Base-by-base conservation (phyloP, 768 basidiomycete genomes). In the Pleurotus cornucopiae region DNA sequence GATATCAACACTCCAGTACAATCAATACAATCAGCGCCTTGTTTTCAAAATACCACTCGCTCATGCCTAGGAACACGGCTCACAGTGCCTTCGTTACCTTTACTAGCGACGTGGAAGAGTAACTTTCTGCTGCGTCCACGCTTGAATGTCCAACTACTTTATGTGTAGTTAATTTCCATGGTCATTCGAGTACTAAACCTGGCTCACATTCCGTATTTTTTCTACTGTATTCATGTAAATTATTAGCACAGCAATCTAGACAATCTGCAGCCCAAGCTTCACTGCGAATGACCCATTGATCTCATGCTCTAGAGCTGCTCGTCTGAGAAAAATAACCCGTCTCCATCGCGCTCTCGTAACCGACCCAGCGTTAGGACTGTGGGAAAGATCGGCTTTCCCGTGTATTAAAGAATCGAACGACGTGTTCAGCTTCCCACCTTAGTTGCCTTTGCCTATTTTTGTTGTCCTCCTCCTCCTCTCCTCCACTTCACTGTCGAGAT, bases 111-210 rank as follows among this genome's bases (percentile, higher is more conserved):
- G 85, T 89, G 88, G 88, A 76, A 89, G 80, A 89, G 65, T 37
- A 48, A 79, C 55, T 51, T 61, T 46, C 13, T 68, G 71, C 81
- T 71, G 76, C 80, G 82, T 89, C 87, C 87, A 89, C 87, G 77
- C 87, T 89, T 83, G 85, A 82, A 75, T 80, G 81, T 71, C 78
- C 79, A 78, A 70, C 75, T 76, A 64, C 66, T 57, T 63, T 57
- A 25, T 55, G 66, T 70, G 74, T 67, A 60, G 55, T 65, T 59
- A 54, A 40, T 62, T 52, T 51, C 55, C 56, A 71, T 88, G 86
- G 83, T 64, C 79, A 79, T 80, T 83, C 80, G 86, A 88, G 87
- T 86, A 89, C 87, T 89, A 88, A 85, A 74, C 79, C 76, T 69
- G 70, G 83, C 74, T 66, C 63, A 84, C 74, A 81, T 72, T 58